Conservation (phyloP, 345 rosid species). For the Lepidium didymum region DNA sequence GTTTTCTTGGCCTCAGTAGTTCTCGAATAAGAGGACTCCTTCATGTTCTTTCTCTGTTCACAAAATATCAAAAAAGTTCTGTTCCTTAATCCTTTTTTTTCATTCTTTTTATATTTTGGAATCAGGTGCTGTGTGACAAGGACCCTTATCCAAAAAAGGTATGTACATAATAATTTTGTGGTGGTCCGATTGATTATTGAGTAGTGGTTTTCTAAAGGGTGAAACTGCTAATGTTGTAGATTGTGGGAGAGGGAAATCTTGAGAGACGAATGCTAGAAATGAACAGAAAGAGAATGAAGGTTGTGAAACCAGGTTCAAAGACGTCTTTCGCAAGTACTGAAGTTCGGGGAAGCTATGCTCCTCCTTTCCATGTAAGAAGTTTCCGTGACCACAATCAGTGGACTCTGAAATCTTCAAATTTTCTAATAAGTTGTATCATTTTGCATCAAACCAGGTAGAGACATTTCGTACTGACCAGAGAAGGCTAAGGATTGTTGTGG, state of each 20-base stretch:
- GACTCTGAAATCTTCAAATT: not conserved
- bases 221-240: constrained; percentile 37
- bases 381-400: not conserved
- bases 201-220: not conserved
- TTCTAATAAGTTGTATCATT: not conserved
- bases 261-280: constrained; percentile 89
- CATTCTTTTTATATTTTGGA: constrained; percentile 14
- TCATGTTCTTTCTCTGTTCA: not conserved
- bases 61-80: not conserved
- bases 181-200: not conserved
- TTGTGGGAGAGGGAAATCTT: constrained; percentile 62
- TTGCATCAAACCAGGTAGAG: constrained; percentile 52
- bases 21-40: not conserved
- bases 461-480: constrained; percentile 77
- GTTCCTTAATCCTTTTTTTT: not conserved
- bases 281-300: constrained; percentile 82
- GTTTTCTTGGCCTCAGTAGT: not conserved
- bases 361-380: constrained; percentile 86
- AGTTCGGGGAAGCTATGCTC: constrained; percentile 88
- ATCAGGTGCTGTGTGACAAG: constrained; percentile 80
- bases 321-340: constrained; percentile 82
- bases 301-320: constrained; percentile 92
- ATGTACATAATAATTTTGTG: not conserved
- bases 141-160: constrained; percentile 81
- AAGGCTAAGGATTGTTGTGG: constrained; percentile 78